Evolutionary conservation across 192 early-diverging fungal genomes (phyloP).

Genomic region (Thoreauomyces humboldtii): DNA sequence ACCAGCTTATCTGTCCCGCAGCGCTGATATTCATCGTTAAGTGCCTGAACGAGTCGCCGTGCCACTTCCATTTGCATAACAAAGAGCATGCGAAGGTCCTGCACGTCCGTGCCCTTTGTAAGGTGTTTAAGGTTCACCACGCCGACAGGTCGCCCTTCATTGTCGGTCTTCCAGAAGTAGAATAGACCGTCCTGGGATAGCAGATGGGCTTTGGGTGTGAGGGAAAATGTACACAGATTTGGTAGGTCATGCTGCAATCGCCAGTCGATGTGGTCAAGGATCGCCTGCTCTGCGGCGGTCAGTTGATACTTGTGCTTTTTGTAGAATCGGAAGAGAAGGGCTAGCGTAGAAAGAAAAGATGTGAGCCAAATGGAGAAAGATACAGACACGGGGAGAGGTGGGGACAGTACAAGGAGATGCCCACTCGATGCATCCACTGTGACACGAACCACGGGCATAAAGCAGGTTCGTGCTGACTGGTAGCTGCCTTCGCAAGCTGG

Average conservation of each 20-base stretch:
- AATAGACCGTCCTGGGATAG: conserved; percentile 36
- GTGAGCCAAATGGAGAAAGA: too few relatives aligned
- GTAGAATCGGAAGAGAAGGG: conserved; percentile 33
- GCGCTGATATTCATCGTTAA: conserved; percentile 21
- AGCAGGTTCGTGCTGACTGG: too few relatives aligned
- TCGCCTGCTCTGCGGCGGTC: not conserved
- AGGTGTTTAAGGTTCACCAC: conserved; percentile 32
- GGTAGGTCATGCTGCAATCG: conserved; percentile 32
- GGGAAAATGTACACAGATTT: conserved; percentile 4
- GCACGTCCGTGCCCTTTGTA: conserved; percentile 1
- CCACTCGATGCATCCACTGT: too few relatives aligned
- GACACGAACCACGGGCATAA: too few relatives aligned
- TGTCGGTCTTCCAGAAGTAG: conserved; percentile 36
- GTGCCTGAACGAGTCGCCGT: conserved; percentile 14
- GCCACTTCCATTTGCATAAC: conserved; percentile 29
- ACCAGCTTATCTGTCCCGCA: conserved; percentile 16
- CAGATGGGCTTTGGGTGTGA: conserved; percentile 1
- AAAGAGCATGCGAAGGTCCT: conserved; percentile 23
- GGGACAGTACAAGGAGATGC: too few relatives aligned
- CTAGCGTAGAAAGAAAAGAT: too few relatives aligned
- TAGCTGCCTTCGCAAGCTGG: too few relatives aligned
- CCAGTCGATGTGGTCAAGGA: conserved; percentile 40
- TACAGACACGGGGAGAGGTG: too few relatives aligned
- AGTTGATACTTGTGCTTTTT: conserved; percentile 33
- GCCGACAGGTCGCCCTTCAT: conserved; percentile 32